A percentile compares a stretch with the other conserved stretches of the same genome.
phyloP scores from a whole-genome alignment of 441 rosid species.

The Cnidoscolus chayamansa region DNA sequence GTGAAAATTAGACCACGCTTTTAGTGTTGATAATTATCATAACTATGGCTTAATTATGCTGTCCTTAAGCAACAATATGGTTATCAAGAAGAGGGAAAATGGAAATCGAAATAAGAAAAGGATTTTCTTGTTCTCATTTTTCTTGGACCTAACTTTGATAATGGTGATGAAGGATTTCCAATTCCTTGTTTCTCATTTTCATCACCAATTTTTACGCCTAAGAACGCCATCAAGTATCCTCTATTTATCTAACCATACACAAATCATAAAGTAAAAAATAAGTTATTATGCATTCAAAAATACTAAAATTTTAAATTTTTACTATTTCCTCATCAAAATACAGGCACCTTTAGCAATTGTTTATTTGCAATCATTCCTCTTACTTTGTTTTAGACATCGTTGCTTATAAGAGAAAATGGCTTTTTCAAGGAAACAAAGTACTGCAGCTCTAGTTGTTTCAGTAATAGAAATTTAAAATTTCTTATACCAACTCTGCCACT shows the following conservation, averaged over 20 bases:
- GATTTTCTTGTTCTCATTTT: neutral
- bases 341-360: neutral
- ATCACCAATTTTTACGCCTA: neutral
- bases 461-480: neutral
- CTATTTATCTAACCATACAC: neutral
- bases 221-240: neutral
- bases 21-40: neutral
- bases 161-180: neutral
- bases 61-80: neutral
- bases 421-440: neutral
- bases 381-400: neutral
- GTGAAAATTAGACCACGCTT: constrained; percentile 3
- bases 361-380: neutral
- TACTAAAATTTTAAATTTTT: neutral
- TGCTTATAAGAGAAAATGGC: neutral
- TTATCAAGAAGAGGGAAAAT: constrained; percentile 1
- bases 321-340: neutral
- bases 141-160: neutral
- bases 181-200: neutral
- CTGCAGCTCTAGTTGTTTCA: neutral
- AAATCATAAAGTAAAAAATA: neutral
- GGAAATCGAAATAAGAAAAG: neutral
- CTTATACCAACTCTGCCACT: too few relatives aligned
- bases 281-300: neutral
- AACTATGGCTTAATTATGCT: constrained; percentile 5